Percentiles rank a stretch among this genome's conserved stretches.
These are phyloP conservation scores for Calonectria pauciramosa DNA, from an alignment of 2,329 filamentous ascomycete species.

Conservation along the genomic window DNA sequence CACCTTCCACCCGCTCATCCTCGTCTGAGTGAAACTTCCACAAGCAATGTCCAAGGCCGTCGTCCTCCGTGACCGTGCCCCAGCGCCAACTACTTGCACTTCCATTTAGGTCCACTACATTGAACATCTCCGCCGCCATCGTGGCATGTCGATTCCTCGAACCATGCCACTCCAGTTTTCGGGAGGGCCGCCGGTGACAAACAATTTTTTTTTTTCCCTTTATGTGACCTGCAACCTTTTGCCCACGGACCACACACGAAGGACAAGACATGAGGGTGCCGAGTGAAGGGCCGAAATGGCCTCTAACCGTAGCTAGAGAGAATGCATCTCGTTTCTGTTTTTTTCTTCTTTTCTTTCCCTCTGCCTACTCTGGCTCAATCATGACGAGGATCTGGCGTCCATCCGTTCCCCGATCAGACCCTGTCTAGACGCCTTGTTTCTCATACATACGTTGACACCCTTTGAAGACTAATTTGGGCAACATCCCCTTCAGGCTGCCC, in stretches of 20 bases:
- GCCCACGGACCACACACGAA: slow-evolving; percentile 6
- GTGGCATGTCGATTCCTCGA: slow-evolving; percentile 21
- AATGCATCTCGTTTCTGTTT: background rate
- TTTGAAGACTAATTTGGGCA: background rate
- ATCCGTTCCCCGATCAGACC: slow-evolving; percentile 39
- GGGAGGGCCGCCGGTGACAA: slow-evolving; percentile 23
- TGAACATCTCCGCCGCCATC: slow-evolving; percentile 23
- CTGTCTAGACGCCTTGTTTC: slow-evolving; percentile 39
- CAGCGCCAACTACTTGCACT: slow-evolving; percentile 25
- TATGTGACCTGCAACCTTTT: background rate
- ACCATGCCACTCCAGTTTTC: slow-evolving; percentile 22
- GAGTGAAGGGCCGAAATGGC: slow-evolving; percentile 32
- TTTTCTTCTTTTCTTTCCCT: background rate
- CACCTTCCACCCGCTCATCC: slow-evolving; percentile 20
- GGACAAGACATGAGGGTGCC: slow-evolving; percentile 23
- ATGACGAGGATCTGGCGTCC: slow-evolving; percentile 42
- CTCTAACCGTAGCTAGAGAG: background rate
- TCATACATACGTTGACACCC: slow-evolving; percentile 36
- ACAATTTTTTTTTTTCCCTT: slow-evolving; percentile 3
- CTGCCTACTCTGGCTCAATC: background rate
- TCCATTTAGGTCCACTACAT: slow-evolving; percentile 23
- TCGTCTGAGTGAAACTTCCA: slow-evolving; percentile 39
- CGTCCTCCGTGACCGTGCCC: slow-evolving; percentile 22
- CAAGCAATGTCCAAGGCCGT: slow-evolving; percentile 22
- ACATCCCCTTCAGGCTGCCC: slow-evolving; percentile 11